Evolutionary conservation across 2,329 filamentous ascomycete species (phyloP).

Genomic region (Exserohilum turcica): DNA sequence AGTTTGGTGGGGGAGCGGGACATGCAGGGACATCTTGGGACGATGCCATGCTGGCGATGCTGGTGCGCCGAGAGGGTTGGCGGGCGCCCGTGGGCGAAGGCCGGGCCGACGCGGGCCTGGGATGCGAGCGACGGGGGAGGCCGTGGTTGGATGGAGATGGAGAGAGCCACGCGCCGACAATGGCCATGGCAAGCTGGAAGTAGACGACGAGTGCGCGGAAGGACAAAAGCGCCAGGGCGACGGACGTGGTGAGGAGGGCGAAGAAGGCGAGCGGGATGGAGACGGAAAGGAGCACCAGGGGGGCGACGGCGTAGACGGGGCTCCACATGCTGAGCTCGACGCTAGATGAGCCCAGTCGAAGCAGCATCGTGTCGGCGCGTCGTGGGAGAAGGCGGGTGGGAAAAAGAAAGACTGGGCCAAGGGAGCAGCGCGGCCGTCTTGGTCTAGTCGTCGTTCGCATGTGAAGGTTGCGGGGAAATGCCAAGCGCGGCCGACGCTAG

Average conservation of each 20-base stretch:
- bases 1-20: slow-evolving; percentile 18
- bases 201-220: slow-evolving; percentile 51
- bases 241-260: slow-evolving; percentile 46
- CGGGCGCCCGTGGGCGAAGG: slow-evolving; percentile 28
- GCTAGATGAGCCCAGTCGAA: slow-evolving; percentile 19
- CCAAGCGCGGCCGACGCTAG: slow-evolving; percentile 14
- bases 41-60: slow-evolving; percentile 28
- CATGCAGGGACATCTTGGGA: slow-evolving; percentile 24
- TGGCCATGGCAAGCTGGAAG: slow-evolving; percentile 48
- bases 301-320: slow-evolving; percentile 42
- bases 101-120: slow-evolving; percentile 16
- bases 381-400: neutral
- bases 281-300: slow-evolving; percentile 44
- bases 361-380: slow-evolving; percentile 15
- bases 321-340: slow-evolving; percentile 32
- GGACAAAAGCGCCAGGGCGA: slow-evolving; percentile 47
- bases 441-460: no score
- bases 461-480: slow-evolving; percentile 26
- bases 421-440: neutral
- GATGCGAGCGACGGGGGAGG: slow-evolving; percentile 16
- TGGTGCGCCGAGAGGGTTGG: slow-evolving; percentile 32
- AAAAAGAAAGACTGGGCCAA: neutral
- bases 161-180: slow-evolving; percentile 47
- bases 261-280: slow-evolving; percentile 49
- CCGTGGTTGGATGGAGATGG: slow-evolving; percentile 25